Evolutionary conservation across 352 stramenopile genomes (phyloP).

Genomic region (Phytopythium delawarense): DNA sequence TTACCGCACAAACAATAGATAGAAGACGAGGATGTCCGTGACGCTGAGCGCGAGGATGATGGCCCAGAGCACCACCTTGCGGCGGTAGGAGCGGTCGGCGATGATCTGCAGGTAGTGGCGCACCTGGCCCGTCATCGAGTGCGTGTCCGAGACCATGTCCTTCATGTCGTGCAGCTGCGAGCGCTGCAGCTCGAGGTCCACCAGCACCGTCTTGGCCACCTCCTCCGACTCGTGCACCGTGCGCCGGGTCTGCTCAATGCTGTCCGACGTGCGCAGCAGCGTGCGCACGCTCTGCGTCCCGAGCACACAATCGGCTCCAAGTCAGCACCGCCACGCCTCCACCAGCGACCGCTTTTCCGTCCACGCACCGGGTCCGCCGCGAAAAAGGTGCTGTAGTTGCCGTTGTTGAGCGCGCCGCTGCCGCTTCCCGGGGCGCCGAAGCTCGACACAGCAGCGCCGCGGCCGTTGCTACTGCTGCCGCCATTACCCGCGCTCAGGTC

Average conservation of each 20-base stretch:
- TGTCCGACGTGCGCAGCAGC: constrained; percentile 68
- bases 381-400: constrained; percentile 76
- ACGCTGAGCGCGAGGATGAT: constrained; percentile 62
- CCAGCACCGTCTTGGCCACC: constrained; percentile 63
- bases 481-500: constrained; percentile 15
- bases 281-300: constrained; percentile 46
- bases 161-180: constrained; percentile 81
- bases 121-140: constrained; percentile 60
- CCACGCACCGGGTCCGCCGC: constrained; percentile 39
- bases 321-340: neutral
- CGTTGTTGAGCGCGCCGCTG: constrained; percentile 23
- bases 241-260: constrained; percentile 64
- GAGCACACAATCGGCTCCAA: neutral
- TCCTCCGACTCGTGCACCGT: constrained; percentile 63
- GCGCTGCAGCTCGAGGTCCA: constrained; percentile 76
- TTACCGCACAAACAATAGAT: constrained; percentile 76
- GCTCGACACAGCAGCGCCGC: constrained; percentile 17
- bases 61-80: constrained; percentile 57
- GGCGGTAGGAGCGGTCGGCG: constrained; percentile 60
- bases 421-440: constrained; percentile 20
- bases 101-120: constrained; percentile 66
- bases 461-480: constrained; percentile 14
- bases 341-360: neutral
- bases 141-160: constrained; percentile 71
- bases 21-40: constrained; percentile 76